phyloP scores from a whole-genome alignment of 2,329 filamentous ascomycete genomes.

The Neonectria sp. region DNA sequence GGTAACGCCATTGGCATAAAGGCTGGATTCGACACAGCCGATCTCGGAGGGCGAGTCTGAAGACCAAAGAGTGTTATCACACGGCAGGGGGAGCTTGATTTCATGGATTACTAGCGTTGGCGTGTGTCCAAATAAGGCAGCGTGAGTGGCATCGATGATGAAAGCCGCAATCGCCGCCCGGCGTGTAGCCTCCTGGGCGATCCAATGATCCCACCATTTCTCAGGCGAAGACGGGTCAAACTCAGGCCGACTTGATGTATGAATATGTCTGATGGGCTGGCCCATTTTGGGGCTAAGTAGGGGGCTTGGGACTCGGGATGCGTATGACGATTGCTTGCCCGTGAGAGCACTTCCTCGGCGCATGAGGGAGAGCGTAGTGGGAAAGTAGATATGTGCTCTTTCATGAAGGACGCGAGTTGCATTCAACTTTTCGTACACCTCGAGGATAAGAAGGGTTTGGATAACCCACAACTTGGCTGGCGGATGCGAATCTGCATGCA shows the following conservation, averaged over 20 bases:
- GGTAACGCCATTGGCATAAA: conserved; percentile 47
- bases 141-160: conserved; percentile 48
- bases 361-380: conserved; percentile 47
- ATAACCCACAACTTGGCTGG: conserved; percentile 49
- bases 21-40: conserved; percentile 48
- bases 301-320: conserved; percentile 44
- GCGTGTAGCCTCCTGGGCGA: conserved; percentile 49
- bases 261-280: conserved; percentile 26
- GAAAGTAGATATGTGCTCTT: conserved; percentile 49
- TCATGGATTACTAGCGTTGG: conserved; percentile 49
- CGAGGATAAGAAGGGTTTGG: conserved; percentile 45
- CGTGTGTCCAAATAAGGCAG: conserved; percentile 48
- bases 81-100: conserved; percentile 48
- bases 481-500: conserved; percentile 49
- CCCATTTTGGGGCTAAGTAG: conserved; percentile 42
- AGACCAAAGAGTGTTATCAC: conserved; percentile 49
- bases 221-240: conserved; percentile 44
- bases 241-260: conserved; percentile 28
- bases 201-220: conserved; percentile 51
- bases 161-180: conserved; percentile 47
- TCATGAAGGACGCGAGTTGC: conserved; percentile 48
- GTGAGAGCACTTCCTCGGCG: conserved; percentile 47
- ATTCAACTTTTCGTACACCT: conserved; percentile 49
- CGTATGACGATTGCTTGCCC: conserved; percentile 47
- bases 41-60: conserved; percentile 49